These are phyloP conservation scores for Lactarius deliciosus DNA, from an alignment of 768 basidiomycete species.

Conservation along the genomic window DNA sequence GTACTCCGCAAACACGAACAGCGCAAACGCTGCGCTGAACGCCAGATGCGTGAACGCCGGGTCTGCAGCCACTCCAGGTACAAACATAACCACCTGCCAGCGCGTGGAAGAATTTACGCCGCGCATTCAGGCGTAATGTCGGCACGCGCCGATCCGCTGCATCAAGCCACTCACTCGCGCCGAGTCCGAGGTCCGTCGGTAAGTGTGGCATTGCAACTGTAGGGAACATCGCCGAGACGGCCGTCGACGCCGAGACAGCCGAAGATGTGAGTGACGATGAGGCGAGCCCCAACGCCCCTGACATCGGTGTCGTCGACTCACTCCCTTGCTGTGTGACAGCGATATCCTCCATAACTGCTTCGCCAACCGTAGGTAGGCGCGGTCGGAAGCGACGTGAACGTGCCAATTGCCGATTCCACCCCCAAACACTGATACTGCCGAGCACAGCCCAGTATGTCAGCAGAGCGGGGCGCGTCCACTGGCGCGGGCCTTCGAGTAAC, in stretches of 20 bases:
- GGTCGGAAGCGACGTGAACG: constrained; percentile 68
- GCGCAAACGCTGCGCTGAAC: constrained; percentile 91
- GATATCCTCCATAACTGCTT: constrained; percentile 1
- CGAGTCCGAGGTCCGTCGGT: constrained; percentile 44
- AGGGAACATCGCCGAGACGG: constrained; percentile 28
- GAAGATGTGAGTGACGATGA: constrained; percentile 21
- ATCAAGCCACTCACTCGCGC: constrained; percentile 64
- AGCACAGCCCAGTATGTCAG: constrained; percentile 84
- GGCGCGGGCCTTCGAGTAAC: constrained; percentile 68
- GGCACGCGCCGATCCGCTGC: constrained; percentile 90
- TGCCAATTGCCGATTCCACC: constrained; percentile 90
- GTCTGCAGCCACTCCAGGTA: constrained; percentile 90
- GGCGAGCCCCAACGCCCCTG: constrained; percentile 11
- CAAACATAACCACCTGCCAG: constrained; percentile 95
- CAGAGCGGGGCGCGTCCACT: constrained; percentile 78
- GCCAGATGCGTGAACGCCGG: constrained; percentile 95
- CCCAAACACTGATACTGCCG: constrained; percentile 82
- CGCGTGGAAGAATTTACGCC: constrained; percentile 96
- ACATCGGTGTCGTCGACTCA: constrained; percentile 23
- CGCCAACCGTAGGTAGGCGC: constrained; percentile 32
- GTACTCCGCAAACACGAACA: constrained; percentile 96
- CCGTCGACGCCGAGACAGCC: constrained; percentile 17
- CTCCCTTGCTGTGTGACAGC: constrained; percentile 2
- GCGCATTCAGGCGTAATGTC: constrained; percentile 83
- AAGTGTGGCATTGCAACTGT: constrained; percentile 50